Conservation (phyloP, 306 rosid genomes). For the Cucumis cinereus region DNA sequence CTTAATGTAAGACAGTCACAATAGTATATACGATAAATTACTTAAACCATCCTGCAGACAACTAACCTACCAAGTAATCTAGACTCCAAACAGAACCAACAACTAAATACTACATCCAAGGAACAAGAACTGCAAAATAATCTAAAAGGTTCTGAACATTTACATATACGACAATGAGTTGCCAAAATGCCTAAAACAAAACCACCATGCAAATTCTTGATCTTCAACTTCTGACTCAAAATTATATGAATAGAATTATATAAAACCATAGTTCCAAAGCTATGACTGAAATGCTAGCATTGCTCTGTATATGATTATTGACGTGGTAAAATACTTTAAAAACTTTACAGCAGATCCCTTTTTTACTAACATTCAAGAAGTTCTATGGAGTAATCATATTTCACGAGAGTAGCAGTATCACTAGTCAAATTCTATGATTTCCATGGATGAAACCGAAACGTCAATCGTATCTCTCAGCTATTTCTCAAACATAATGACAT, state of each 20-base stretch:
- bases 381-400: background rate
- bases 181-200: background rate
- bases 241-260: background rate
- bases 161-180: background rate
- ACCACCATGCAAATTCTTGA: background rate
- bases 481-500: background rate
- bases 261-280: background rate
- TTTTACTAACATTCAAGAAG: background rate
- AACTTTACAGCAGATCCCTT: background rate
- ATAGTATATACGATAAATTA: background rate
- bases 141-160: background rate
- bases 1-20: background rate
- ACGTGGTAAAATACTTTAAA: background rate
- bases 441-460: background rate
- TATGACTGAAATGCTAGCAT: background rate
- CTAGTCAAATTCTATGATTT: background rate
- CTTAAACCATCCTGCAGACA: background rate
- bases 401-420: background rate
- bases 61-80: background rate
- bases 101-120: background rate
- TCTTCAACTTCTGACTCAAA: background rate
- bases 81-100: background rate
- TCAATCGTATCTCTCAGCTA: background rate
- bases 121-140: background rate
- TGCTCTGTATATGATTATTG: background rate